Conservation (phyloP, 768 basidiomycete genomes). For the Galerina sulciceps region DNA sequence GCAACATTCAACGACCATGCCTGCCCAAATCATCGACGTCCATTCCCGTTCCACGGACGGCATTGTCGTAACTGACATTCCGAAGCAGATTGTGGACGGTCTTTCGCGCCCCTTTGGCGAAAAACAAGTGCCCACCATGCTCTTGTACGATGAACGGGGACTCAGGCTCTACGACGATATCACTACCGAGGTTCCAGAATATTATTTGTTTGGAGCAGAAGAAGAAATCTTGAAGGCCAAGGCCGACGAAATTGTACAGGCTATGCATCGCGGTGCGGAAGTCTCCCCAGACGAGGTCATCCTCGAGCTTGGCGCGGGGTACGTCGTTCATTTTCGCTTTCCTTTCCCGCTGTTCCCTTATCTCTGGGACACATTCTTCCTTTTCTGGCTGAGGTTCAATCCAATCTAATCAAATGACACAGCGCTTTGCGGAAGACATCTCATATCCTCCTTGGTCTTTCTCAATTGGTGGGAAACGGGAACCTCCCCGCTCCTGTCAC, state of each 20-base stretch:
- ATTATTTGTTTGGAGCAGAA: conserved; percentile 91
- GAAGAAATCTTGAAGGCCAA: conserved; percentile 79
- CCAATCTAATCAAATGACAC: conserved; percentile 40
- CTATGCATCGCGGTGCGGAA: conserved; percentile 60
- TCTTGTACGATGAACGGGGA: conserved; percentile 87
- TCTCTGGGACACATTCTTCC: conserved; percentile 4
- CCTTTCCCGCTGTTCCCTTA: background rate
- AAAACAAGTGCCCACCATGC: conserved; percentile 77
- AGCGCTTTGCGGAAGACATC: conserved; percentile 89
- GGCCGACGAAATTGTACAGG: conserved; percentile 72
- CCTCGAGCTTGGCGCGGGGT: conserved; percentile 96
- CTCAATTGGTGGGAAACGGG: conserved; percentile 48
- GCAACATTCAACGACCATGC: conserved; percentile 30
- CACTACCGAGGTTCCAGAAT: conserved; percentile 77
- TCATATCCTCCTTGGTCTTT: conserved; percentile 74
- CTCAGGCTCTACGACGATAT: conserved; percentile 87
- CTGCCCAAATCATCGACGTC: conserved; percentile 55
- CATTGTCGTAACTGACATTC: conserved; percentile 38
- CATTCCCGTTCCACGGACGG: conserved; percentile 39
- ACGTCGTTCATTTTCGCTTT: conserved; percentile 38
- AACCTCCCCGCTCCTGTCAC: conserved; percentile 57
- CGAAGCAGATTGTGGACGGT: conserved; percentile 54
- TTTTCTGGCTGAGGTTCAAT: conserved; percentile 1
- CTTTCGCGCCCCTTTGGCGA: conserved; percentile 56
- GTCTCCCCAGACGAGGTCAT: conserved; percentile 38